Evolutionary conservation across 176 grass and related monocot genomes (phyloP).

Genomic region (Zoysia japonica): DNA sequence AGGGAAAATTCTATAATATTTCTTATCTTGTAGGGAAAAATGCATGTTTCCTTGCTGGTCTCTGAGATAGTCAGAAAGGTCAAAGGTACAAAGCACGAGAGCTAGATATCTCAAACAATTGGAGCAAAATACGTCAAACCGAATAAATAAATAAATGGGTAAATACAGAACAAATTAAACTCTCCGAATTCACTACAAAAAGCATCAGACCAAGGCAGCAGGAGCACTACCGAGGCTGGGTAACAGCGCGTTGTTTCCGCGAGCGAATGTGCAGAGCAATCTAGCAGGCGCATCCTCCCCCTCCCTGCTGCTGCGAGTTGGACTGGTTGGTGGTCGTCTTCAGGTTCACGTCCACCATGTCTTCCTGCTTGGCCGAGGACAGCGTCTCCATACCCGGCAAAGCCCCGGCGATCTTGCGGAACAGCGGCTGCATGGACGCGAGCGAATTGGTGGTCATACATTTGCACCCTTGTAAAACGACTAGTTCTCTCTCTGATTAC

Average conservation of each 20-base stretch:
- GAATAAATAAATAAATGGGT: no score
- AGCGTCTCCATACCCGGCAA: conserved; percentile 37
- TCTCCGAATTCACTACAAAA: neutral
- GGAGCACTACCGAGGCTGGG: neutral
- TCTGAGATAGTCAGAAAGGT: neutral
- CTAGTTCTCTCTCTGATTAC: neutral
- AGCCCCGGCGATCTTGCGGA: conserved; percentile 31
- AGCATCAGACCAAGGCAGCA: neutral
- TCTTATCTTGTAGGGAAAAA: neutral
- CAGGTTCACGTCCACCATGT: conserved; percentile 40
- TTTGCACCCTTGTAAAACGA: neutral
- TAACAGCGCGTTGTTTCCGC: neutral
- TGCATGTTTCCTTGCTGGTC: neutral
- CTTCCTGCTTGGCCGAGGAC: conserved; percentile 25
- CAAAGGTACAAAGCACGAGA: neutral
- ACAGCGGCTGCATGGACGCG: conserved; percentile 7
- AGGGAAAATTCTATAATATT: no score
- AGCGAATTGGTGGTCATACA: neutral
- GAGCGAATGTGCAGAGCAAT: neutral
- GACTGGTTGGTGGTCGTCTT: conserved; percentile 23
- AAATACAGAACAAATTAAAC: neutral
- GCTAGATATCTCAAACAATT: neutral
- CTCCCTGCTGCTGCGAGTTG: conserved; percentile 32
- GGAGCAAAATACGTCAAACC: neutral
- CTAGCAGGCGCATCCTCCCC: conserved; percentile 27